Percentiles rank a stretch among this genome's conserved stretches.
phyloP scores from a whole-genome alignment of 768 basidiomycete genomes.

The Suillus paluster region DNA sequence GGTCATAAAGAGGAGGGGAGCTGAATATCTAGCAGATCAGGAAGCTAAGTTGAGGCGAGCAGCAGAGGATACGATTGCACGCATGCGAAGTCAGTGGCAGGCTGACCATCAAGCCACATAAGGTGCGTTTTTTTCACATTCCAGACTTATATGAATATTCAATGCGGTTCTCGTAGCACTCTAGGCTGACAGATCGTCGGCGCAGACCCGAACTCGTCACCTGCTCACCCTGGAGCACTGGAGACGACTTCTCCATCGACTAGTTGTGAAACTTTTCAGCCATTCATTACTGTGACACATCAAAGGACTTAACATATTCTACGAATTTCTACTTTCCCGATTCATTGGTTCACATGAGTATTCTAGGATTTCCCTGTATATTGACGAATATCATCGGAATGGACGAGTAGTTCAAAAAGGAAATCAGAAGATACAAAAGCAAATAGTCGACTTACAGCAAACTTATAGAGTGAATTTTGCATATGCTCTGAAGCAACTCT shows the following conservation, averaged over 20 bases:
- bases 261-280: background rate
- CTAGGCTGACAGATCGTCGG: background rate
- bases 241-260: background rate
- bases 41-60: slow-evolving; percentile 48
- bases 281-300: background rate
- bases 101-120: slow-evolving; percentile 6
- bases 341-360: background rate
- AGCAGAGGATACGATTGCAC: slow-evolving; percentile 55
- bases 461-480: slow-evolving; percentile 1
- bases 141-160: background rate
- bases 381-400: background rate
- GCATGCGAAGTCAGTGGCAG: slow-evolving; percentile 33
- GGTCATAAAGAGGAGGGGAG: slow-evolving; percentile 56
- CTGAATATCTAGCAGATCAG: slow-evolving; percentile 56
- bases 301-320: slow-evolving; percentile 1
- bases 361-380: background rate
- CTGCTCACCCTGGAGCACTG: background rate
- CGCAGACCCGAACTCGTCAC: background rate
- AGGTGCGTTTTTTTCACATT: background rate
- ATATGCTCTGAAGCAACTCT: background rate
- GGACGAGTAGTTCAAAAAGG: slow-evolving; percentile 2
- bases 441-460: background rate
- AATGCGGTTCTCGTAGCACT: background rate
- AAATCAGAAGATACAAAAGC: slow-evolving; percentile 6
- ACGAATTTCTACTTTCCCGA: background rate